phyloP scores from a whole-genome alignment of 139 green algal genomes.

The Penium margaritaceum region DNA sequence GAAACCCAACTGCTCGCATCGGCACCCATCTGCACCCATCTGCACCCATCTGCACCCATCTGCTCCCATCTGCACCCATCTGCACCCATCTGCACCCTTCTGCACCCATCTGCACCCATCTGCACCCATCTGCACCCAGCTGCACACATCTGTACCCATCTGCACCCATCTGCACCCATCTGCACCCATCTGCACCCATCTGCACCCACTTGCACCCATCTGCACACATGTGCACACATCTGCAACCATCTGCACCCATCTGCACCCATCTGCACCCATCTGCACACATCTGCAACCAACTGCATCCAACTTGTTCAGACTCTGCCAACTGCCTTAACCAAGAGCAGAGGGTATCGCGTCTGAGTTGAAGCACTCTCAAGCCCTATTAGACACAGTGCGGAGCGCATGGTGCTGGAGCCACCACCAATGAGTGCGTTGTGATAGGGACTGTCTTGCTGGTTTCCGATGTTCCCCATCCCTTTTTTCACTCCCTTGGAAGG shows the following conservation, averaged over 20 bases:
- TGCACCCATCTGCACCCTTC: not conserved
- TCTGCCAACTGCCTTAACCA: too few species aligned
- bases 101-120: too few species aligned
- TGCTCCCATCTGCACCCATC: not conserved
- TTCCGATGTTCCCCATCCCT: too few species aligned
- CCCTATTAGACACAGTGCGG: too few species aligned
- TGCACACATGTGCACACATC: not conserved
- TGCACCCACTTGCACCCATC: not conserved
- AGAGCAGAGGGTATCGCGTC: too few species aligned
- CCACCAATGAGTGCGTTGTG: too few species aligned
- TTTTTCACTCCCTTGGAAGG: too few species aligned
- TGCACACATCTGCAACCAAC: not conserved
- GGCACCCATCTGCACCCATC: too few species aligned
- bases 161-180: not conserved
- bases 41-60: not conserved
- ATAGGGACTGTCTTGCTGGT: too few species aligned
- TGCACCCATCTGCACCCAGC: not conserved
- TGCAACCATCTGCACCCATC: not conserved
- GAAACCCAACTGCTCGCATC: not conserved
- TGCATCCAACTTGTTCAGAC: too few species aligned
- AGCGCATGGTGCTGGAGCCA: too few species aligned
- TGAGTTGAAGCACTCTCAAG: too few species aligned
- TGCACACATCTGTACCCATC: not conserved
- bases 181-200: not conserved
- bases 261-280: not conserved